These are phyloP conservation scores for Comarum palustre DNA, from an alignment of 306 rosid genomes.

Conservation along the genomic window DNA sequence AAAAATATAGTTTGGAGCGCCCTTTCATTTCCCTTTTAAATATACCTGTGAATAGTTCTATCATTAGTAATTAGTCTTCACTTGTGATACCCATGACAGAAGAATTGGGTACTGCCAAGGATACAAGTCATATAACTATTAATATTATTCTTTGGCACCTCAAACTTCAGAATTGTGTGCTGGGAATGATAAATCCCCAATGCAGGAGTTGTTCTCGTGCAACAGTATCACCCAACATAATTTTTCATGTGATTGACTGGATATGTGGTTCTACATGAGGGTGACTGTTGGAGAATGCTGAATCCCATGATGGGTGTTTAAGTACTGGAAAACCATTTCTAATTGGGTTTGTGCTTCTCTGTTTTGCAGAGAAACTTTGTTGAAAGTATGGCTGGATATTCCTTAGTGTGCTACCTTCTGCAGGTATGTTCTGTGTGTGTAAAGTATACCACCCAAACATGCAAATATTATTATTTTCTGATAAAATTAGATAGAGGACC, in stretches of 20 bases:
- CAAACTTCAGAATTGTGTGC: neutral
- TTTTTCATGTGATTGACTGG: neutral
- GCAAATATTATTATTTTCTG: neutral
- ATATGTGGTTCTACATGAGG: neutral
- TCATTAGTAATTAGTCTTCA: neutral
- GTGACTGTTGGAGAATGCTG: neutral
- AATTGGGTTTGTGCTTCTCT: conserved; percentile 9
- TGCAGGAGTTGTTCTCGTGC: neutral
- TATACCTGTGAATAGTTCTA: neutral
- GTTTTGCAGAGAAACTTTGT: conserved; percentile 84
- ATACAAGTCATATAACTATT: neutral
- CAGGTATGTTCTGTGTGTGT: conserved; percentile 52
- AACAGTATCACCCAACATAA: neutral
- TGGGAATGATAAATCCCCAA: neutral
- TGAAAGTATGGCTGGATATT: conserved; percentile 99
- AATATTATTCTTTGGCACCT: neutral
- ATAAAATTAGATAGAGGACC: neutral
- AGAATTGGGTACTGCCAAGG: neutral
- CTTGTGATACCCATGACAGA: neutral
- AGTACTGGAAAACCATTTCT: neutral
- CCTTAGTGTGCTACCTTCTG: conserved; percentile 93
- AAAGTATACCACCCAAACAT: neutral
- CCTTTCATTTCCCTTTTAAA: neutral
- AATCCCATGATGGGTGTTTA: neutral
- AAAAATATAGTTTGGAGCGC: neutral